Base-by-base conservation (phyloP, 1,284 basidiomycete genomes). In the Pseudozyma pruni region DNA sequence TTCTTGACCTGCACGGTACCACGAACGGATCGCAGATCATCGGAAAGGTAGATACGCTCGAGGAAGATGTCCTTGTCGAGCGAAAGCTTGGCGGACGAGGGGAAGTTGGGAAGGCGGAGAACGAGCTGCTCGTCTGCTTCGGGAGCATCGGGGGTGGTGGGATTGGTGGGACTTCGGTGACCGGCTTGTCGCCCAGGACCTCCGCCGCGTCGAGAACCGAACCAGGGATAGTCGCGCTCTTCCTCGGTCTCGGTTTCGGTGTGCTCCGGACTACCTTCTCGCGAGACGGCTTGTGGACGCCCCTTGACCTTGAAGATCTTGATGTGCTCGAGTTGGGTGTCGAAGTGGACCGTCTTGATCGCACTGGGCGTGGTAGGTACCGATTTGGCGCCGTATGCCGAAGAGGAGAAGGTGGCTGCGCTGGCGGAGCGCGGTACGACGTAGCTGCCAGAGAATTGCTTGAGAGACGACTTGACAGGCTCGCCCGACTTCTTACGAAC, bases 281-380 rank as follows among this genome's bases (percentile, higher is more conserved):
- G 88, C 19, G 90, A 92, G 16, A 98, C 94, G 1, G 94, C 94
- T 11, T 91, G 86, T 0, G 94, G 95, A 83, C 93, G 92, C 83
- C 97, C 94, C 83, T 93, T 91, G 25, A 93, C 90, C 50, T 94
- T 85, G 85, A 98, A 98, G 51, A 95, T 87, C 84, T 94, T 94
- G 75, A 98, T 91, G 39, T 83, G 83, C 83, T 96, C 94, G 52
- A 97, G 88, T 80, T 94, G 88, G 7, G 89, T 83, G 84, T 96
- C 92, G 72, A 98, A 98, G 80, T 97, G 93, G 9, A 98, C 95
- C 32, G 88, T 89, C 83, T 95, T 95, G 7, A 87, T 87, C 2
- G 71, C 58, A 19, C 84, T 85, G 0, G 92, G 91, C 0, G 91
- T 90, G 3, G 88, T 84, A 8, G 78, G 78, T 1, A 81, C 72